Evolutionary conservation across 192 early-diverging fungal species (phyloP).

Genomic region (Physocladia obscura): DNA sequence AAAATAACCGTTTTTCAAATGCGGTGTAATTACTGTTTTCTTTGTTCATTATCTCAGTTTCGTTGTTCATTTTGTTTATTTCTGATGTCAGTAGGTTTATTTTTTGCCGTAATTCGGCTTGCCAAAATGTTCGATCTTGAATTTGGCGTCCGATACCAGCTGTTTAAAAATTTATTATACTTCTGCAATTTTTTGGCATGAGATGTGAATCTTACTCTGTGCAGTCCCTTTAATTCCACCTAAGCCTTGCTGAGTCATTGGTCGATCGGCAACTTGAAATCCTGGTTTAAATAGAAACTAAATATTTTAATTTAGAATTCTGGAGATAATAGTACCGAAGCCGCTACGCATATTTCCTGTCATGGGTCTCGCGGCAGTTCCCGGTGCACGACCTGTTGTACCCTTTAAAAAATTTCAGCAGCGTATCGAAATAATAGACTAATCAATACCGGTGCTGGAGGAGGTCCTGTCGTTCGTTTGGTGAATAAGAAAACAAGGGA

Average conservation of each 20-base stretch:
- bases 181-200: neutral
- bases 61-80: constrained; percentile 45
- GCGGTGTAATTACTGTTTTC: constrained; percentile 51
- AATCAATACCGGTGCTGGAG: neutral
- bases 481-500: neutral
- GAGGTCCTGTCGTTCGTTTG: constrained; percentile 4
- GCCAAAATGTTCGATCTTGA: constrained; percentile 57
- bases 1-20: constrained; percentile 55
- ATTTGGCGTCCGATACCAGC: constrained; percentile 43
- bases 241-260: constrained; percentile 63
- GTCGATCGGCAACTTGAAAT: constrained; percentile 53
- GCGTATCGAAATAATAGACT: neutral
- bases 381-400: constrained; percentile 21
- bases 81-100: constrained; percentile 46
- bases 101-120: constrained; percentile 54
- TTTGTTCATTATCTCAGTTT: constrained; percentile 43
- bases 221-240: constrained; percentile 46
- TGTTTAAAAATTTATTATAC: neutral
- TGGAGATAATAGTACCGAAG: neutral
- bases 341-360: constrained; percentile 27
- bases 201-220: constrained; percentile 8
- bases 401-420: neutral
- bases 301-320: neutral
- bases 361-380: constrained; percentile 32
- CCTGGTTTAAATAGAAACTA: constrained; percentile 12